A percentile compares a stretch with the other conserved stretches of the same genome.
phyloP scores from a whole-genome alignment of 2,329 filamentous ascomycete genomes.

The Xylaria sp. region DNA sequence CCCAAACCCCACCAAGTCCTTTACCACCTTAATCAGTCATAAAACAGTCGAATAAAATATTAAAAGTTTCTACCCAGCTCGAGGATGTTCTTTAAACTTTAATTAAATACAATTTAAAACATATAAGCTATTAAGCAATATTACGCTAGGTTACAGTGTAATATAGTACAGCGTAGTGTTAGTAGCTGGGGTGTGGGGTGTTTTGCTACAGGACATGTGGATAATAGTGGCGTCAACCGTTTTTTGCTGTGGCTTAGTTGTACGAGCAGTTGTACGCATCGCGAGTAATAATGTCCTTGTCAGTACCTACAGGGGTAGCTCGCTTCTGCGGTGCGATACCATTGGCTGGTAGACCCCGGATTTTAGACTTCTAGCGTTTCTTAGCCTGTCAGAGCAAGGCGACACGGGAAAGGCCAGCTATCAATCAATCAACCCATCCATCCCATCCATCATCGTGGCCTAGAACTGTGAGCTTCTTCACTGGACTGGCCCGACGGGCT shows the following conservation, averaged over 20 bases:
- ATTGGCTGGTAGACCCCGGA: constrained; percentile 32
- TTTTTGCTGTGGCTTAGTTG: constrained; percentile 22
- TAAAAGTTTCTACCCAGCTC: too few species aligned
- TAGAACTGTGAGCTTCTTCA: constrained; percentile 24
- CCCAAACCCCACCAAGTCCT: too few species aligned
- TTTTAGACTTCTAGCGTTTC: background rate
- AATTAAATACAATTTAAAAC: too few species aligned
- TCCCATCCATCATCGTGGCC: background rate
- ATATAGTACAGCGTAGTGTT: too few species aligned
- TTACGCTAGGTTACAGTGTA: too few species aligned
- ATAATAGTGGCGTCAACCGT: constrained; percentile 5
- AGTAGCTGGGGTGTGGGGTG: too few species aligned
- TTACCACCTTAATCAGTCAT: too few species aligned
- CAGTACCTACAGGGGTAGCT: constrained; percentile 41
- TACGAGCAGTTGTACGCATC: too few species aligned
- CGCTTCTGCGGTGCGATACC: constrained; percentile 28
- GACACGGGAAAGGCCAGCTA: constrained; percentile 42
- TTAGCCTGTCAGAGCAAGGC: constrained; percentile 25
- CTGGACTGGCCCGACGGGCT: constrained; percentile 27
- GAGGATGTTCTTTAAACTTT: too few species aligned
- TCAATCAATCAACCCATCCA: constrained; percentile 23
- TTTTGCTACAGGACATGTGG: constrained; percentile 9
- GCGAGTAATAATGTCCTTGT: background rate
- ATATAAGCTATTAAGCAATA: too few species aligned
- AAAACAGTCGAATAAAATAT: too few species aligned